Base-by-base conservation (phyloP, 805 yeast species). In the Wickerhamiella nectarea region DNA sequence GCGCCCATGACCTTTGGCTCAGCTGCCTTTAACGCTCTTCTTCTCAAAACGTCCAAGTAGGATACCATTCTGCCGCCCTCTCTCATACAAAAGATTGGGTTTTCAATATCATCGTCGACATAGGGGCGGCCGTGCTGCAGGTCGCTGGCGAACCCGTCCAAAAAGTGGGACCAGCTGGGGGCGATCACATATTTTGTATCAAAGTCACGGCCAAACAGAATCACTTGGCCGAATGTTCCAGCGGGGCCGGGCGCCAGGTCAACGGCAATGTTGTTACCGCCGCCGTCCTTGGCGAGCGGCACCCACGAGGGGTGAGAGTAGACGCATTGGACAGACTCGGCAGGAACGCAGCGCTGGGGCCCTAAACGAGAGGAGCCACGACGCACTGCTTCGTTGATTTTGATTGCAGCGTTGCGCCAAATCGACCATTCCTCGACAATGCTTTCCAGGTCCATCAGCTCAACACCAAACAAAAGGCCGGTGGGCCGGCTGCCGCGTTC, bases 221-320 rank as follows among this genome's bases (percentile, higher is more conserved):
- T 89, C 15, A 91, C 80, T 64, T 89, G 98, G 31, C 97, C 98
- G 73, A 81, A 76, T 46, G 67, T 70, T 36, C 95, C 95, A 21
- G 65, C 64, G 8, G 78, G 71, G 6, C 85, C 95, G 1, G 91
- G 89, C 2, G 83, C 78, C 47, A 89, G 69, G 63, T 89, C 98
- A 12, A 91, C 67, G 42, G 86, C 98, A 50, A 89, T 78, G 60
- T 86, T 87, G 64, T 89, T 89, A 37, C 98, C 98, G 18, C 76
- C 79, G 43, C 74, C 76, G 60, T 89, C 98, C 39, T 89, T 84
- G 31, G 83, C 75, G 42, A 89, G 62, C 3, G 98, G 97, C 47
- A 89, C 76, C 98, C 98, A 89, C 54, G 73, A 75, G 3, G 84
- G 76, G 60, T 84, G 84, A n/a, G 95, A 89, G 61, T 85, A 91